phyloP scores from a whole-genome alignment of 2,329 filamentous ascomycete species.

The Clonostachys sp. region DNA sequence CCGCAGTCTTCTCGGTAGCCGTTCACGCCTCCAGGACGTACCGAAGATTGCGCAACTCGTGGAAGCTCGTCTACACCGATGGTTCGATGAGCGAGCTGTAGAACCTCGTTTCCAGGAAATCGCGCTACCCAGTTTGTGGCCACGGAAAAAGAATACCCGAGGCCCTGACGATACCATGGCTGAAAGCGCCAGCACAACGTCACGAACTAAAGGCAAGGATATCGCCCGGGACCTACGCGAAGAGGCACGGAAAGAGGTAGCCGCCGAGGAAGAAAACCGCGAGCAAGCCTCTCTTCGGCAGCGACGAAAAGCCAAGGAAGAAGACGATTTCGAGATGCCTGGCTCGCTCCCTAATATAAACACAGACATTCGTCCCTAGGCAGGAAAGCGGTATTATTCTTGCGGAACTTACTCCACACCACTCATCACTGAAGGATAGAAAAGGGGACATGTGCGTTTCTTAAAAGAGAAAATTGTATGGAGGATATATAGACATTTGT shows the following conservation, averaged over 20 bases:
- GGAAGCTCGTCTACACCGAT: conserved; percentile 73
- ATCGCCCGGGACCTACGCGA: conserved; percentile 43
- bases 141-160: conserved; percentile 76
- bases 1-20: conserved; percentile 71
- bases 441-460: no score
- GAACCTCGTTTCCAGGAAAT: conserved; percentile 87
- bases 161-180: conserved; percentile 59
- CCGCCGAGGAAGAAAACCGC: conserved; percentile 35
- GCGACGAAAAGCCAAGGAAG: conserved; percentile 26
- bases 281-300: conserved; percentile 31
- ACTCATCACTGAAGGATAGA: no score
- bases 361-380: conserved; percentile 11
- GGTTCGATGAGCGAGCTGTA: conserved; percentile 84
- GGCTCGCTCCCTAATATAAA: conserved; percentile 37
- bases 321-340: conserved; percentile 38
- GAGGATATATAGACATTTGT: no score
- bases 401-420: no score
- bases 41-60: conserved; percentile 85
- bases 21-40: conserved; percentile 78
- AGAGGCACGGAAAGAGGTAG: conserved; percentile 41
- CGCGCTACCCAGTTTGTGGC: conserved; percentile 77
- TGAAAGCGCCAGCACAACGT: conserved; percentile 40
- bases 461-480: no score
- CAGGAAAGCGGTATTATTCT: not conserved
- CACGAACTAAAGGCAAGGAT: conserved; percentile 50